phyloP scores from a whole-genome alignment of 805 yeast species.

The Teunomyces aglyptinius region DNA sequence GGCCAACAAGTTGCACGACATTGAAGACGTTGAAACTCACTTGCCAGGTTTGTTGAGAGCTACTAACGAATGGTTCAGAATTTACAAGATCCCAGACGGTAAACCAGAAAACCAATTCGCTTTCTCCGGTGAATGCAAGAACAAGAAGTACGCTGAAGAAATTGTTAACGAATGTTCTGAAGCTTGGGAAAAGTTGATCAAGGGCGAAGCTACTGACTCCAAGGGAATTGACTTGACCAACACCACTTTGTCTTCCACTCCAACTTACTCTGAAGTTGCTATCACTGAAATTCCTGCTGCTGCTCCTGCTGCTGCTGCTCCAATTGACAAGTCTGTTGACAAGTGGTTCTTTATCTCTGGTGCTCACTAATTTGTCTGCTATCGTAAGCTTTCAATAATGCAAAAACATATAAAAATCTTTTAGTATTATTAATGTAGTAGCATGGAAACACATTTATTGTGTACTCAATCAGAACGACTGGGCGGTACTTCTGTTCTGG shows the following conservation, averaged over 20 bases:
- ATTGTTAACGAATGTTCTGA: constrained; percentile 62
- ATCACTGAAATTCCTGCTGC: constrained; percentile 65
- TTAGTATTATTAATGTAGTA: no score
- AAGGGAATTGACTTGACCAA: constrained; percentile 71
- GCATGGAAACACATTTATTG: no score
- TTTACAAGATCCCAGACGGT: constrained; percentile 81
- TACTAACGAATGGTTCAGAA: constrained; percentile 76
- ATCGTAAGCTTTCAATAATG: no score
- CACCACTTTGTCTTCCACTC: constrained; percentile 62
- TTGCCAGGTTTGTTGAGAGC: constrained; percentile 72
- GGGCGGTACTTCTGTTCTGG: no score
- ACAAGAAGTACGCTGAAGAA: constrained; percentile 55
- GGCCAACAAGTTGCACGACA: constrained; percentile 56
- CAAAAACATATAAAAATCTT: no score
- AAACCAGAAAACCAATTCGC: constrained; percentile 76
- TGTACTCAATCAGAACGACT: no score
- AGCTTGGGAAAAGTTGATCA: constrained; percentile 64
- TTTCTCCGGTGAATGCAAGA: constrained; percentile 64
- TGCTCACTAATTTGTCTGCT: constrained; percentile 40
- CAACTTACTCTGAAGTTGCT: constrained; percentile 47
- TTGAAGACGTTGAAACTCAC: constrained; percentile 63
- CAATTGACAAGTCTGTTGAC: constrained; percentile 94
- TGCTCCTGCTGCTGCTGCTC: constrained; percentile 75
- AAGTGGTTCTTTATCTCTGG: constrained; percentile 98
- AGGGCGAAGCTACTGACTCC: constrained; percentile 39